Conservation (phyloP, 257 asterid species). For the Apocynum venetum region DNA sequence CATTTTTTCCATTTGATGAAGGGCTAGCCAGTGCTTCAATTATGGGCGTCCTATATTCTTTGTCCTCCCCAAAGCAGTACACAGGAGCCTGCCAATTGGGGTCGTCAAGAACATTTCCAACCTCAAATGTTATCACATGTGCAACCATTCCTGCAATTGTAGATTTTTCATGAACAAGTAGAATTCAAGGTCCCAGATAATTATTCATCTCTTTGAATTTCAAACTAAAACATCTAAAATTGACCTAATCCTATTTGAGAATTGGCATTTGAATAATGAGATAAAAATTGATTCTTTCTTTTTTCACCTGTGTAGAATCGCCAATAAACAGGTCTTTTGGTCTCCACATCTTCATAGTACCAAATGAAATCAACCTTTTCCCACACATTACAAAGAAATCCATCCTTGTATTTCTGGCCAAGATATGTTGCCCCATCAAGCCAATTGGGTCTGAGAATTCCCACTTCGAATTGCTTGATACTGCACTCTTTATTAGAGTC, state of each 20-base stretch:
- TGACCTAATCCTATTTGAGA: not conserved
- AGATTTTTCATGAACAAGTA: not conserved
- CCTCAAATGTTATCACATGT: slow-evolving; percentile 80
- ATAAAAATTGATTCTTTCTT: not conserved
- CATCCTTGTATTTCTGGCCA: slow-evolving; percentile 54
- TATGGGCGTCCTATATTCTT: slow-evolving; percentile 2
- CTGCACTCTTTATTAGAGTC: slow-evolving; percentile 42
- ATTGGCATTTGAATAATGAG: not conserved
- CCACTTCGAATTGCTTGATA: slow-evolving; percentile 39
- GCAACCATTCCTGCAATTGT: slow-evolving; percentile 44
- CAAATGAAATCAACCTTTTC: slow-evolving; percentile 58
- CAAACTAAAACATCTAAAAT: not conserved
- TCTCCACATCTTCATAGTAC: slow-evolving; percentile 67
- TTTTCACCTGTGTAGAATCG: slow-evolving; percentile 42
- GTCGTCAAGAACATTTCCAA: slow-evolving; percentile 65
- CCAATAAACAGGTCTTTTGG: slow-evolving; percentile 69
- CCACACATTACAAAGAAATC: slow-evolving; percentile 78
- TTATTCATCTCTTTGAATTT: not conserved
- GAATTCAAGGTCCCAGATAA: not conserved
- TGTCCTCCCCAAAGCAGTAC: slow-evolving; percentile 44
- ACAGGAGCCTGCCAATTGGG: slow-evolving; percentile 78
- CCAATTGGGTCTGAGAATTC: slow-evolving; percentile 66
- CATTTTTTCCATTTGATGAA: slow-evolving; percentile 11
- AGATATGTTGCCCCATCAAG: slow-evolving; percentile 52
- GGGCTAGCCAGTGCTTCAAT: slow-evolving; percentile 16